Conservation (phyloP, 2,329 filamentous ascomycete genomes). For the Fusarium proliferatum region DNA sequence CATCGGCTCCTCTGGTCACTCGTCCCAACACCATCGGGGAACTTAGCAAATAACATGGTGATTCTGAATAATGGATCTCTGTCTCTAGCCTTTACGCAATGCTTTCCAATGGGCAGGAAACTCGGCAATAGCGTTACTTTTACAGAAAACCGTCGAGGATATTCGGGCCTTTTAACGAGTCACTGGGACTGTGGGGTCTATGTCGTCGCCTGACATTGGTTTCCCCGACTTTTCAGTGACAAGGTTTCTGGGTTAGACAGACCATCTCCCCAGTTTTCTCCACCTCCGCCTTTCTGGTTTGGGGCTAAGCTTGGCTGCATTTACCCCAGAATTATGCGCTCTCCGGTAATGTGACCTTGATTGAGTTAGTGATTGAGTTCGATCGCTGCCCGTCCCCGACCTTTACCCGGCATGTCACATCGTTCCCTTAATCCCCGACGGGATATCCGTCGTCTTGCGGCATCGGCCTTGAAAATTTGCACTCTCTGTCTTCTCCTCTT, state of each 20-base stretch:
- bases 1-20: background rate
- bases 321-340: conserved; percentile 4
- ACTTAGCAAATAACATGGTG: background rate
- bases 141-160: background rate
- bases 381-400: background rate
- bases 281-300: conserved; percentile 11
- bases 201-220: background rate
- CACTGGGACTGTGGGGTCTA: background rate
- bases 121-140: background rate
- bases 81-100: background rate
- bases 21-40: background rate
- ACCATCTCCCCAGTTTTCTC: conserved; percentile 3
- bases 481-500: background rate
- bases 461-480: background rate
- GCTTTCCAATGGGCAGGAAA: background rate
- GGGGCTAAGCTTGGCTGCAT: background rate
- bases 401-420: background rate
- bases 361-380: background rate
- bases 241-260: background rate
- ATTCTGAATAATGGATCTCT: background rate
- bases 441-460: background rate
- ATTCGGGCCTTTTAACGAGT: conserved; percentile 16
- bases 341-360: background rate
- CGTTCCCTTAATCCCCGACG: background rate
- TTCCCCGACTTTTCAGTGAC: background rate